phyloP scores from a whole-genome alignment of 2,329 filamentous ascomycete genomes.

The Lachnellula hyalina region DNA sequence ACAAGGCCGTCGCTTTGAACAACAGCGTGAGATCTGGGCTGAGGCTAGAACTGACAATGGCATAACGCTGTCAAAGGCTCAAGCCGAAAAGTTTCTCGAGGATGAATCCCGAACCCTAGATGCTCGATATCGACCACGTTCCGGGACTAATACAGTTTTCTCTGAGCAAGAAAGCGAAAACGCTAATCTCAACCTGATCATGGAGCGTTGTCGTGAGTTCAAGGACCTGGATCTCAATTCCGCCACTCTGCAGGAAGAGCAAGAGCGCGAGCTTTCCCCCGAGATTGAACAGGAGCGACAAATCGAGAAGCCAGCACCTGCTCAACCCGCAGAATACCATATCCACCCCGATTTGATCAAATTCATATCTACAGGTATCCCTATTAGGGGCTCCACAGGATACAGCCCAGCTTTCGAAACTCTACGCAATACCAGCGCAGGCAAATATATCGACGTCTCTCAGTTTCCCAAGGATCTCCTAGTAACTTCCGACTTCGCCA shows the following conservation, averaged over 20 bases:
- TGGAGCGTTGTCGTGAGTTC: slow-evolving; percentile 35
- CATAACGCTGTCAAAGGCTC: slow-evolving; percentile 1
- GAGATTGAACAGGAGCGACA: slow-evolving; percentile 58
- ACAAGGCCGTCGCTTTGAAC: slow-evolving; percentile 49
- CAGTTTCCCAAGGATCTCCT: slow-evolving; percentile 37
- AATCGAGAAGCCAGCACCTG: slow-evolving; percentile 41
- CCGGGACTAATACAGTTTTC: background rate
- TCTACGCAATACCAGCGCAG: slow-evolving; percentile 38
- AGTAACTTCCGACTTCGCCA: slow-evolving; percentile 45
- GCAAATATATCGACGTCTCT: slow-evolving; percentile 26
- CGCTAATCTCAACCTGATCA: slow-evolving; percentile 20
- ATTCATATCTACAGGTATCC: slow-evolving; percentile 37
- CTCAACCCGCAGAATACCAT: slow-evolving; percentile 35
- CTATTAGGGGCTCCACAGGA: slow-evolving; percentile 26
- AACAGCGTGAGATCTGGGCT: slow-evolving; percentile 20
- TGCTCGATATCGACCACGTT: slow-evolving; percentile 40
- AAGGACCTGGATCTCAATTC: slow-evolving; percentile 28
- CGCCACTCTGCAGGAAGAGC: slow-evolving; percentile 53
- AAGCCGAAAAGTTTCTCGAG: slow-evolving; percentile 46
- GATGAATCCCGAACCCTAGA: slow-evolving; percentile 48
- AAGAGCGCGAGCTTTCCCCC: slow-evolving; percentile 62
- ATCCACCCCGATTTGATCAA: slow-evolving; percentile 39
- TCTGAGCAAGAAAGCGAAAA: too few relatives aligned
- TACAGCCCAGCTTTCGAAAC: slow-evolving; percentile 43
- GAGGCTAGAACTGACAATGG: background rate